A percentile compares a stretch with the other conserved stretches of the same genome.
phyloP scores from a whole-genome alignment of 371 early-diverging fungal genomes.

The Apophysomyces ossiformis region DNA sequence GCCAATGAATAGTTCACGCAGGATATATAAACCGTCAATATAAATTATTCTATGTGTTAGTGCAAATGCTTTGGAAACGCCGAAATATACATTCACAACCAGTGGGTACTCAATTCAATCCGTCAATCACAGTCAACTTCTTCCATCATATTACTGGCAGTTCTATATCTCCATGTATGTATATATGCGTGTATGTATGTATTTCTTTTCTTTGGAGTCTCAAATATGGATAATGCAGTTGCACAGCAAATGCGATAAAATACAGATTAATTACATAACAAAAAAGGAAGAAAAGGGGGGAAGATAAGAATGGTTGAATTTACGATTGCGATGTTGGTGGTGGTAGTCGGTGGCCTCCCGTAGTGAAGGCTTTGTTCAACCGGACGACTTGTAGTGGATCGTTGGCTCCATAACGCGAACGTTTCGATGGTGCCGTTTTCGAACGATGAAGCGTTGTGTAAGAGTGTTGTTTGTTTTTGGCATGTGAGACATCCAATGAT shows the following conservation, averaged over 20 bases:
- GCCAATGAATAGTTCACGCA: too few relatives aligned
- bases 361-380: slow-evolving; percentile 15
- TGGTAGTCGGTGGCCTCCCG: neutral
- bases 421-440: slow-evolving; percentile 22
- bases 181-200: too few relatives aligned
- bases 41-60: too few relatives aligned
- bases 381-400: slow-evolving; percentile 28
- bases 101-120: neutral
- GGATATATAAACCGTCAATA: too few relatives aligned
- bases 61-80: too few relatives aligned
- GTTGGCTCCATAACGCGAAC: slow-evolving; percentile 21
- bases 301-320: neutral
- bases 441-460: slow-evolving; percentile 13
- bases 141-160: too few relatives aligned
- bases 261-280: slow-evolving; percentile 9
- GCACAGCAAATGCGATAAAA: slow-evolving; percentile 9
- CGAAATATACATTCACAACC: neutral
- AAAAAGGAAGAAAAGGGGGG: neutral
- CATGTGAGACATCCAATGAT: slow-evolving; percentile 1
- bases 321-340: neutral
- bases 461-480: slow-evolving; percentile 4
- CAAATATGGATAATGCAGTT: slow-evolving; percentile 2
- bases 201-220: neutral
- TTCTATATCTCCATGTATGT: too few relatives aligned
- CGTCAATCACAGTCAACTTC: neutral